A percentile compares a stretch with the other conserved stretches of the same genome.
Conservation (phyloP, 345 rosid genomes). For the Physaria fendleri region DNA sequence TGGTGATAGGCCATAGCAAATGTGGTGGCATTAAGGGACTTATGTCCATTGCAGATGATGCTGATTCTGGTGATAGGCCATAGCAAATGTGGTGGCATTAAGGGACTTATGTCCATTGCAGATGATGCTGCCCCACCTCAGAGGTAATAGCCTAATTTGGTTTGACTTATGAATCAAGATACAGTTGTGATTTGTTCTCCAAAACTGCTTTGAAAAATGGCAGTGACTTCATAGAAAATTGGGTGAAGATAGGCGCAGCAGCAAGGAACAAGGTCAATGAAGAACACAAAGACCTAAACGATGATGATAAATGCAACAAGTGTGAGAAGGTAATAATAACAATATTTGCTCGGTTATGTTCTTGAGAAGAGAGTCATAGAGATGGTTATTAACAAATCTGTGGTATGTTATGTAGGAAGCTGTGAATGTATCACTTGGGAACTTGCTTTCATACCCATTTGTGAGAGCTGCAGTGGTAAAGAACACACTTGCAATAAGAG, state of each 20-base stretch:
- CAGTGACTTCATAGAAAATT: constrained; percentile 93
- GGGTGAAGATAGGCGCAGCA: constrained; percentile 67
- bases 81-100: constrained; percentile 92
- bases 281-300: constrained; percentile 30
- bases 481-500: constrained; percentile 45
- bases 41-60: constrained; percentile 73
- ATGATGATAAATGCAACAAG: constrained; percentile 42
- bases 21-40: constrained; percentile 99
- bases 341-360: not conserved
- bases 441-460: constrained; percentile 69
- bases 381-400: not conserved
- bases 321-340: constrained; percentile 68
- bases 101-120: constrained; percentile 85
- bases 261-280: constrained; percentile 64
- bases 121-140: constrained; percentile 38
- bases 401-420: constrained; percentile 46
- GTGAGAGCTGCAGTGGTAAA: constrained; percentile 61
- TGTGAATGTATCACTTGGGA: constrained; percentile 74
- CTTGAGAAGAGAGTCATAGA: not conserved
- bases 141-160: not conserved
- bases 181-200: no score
- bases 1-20: constrained; percentile 87
- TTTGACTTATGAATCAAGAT: constrained; percentile 20
- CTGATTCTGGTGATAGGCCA: constrained; percentile 92
- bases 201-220: not conserved